Conservation (phyloP, 768 basidiomycete species). For the Mycena albidolilacea region DNA sequence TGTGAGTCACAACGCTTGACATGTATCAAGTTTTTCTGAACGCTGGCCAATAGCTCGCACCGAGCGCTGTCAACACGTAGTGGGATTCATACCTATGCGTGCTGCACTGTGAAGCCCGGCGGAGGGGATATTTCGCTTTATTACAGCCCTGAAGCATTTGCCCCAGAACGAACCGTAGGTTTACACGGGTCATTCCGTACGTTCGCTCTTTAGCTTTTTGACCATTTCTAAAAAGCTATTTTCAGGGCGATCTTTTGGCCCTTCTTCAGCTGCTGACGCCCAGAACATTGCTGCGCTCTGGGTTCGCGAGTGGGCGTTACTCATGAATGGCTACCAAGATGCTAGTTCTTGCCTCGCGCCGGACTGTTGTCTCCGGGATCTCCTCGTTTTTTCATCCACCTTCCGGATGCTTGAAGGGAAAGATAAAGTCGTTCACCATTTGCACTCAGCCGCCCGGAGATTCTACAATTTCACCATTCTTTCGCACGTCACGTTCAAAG, state of each 20-base stretch:
- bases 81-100: conserved; percentile 31
- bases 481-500: neutral
- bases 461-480: neutral
- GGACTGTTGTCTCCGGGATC: conserved; percentile 13
- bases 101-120: conserved; percentile 19
- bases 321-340: neutral
- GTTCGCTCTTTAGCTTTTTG: neutral
- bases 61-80: conserved; percentile 13
- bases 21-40: no score
- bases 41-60: neutral
- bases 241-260: no score
- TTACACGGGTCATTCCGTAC: neutral
- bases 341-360: neutral
- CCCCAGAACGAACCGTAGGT: conserved; percentile 10
- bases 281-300: conserved; percentile 3
- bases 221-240: neutral
- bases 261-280: neutral
- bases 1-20: conserved; percentile 3
- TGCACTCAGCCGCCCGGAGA: neutral
- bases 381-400: conserved; percentile 16
- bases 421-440: neutral
- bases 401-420: conserved; percentile 13
- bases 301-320: neutral
- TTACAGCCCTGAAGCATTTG: conserved; percentile 31
- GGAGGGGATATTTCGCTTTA: conserved; percentile 25